Evolutionary conservation across 2,329 filamentous ascomycete genomes (phyloP), one percentile per base, ranked within the genome.

Genomic region (Malbranchea zuffiana): DNA sequence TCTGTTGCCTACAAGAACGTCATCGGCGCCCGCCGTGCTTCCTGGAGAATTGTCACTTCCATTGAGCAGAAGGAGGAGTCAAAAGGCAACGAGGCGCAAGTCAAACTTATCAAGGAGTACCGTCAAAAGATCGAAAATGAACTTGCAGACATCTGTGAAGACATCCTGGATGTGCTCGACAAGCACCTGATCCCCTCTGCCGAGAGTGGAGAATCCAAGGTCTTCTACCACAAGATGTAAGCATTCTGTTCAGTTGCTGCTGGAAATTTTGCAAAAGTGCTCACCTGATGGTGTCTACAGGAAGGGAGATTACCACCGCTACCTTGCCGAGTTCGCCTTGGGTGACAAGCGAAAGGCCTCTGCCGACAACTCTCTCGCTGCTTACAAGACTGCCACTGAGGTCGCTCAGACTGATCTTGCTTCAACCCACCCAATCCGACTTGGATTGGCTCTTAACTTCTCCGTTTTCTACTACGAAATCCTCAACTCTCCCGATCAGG

Each of bases 391-490:
- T 60, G 84, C 85, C 56, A 92, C 84, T 59, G 84, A 92, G 65
- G 82, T 93, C 55, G 84, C 85, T 46, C 77, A 83, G 63, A 88
- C 82, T 53, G 84, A 90, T 65, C 78, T 93, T 52, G 80, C 85
- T 46, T 85, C 85, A 46, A 93, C 85, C 41, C 85, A 93, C 74
- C 85, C 85, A 59, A 93, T 92, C 67, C 84, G 85, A 58, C 81
- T 93, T 48, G 85, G 85, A 62, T 78, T 93, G 50, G 85, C 85
- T 54, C 75, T 93, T 51, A 93, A 93, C 80, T 92, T 92, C 75
- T 94, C 87, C 49, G 87, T 95, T 59, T 96, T 95, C 76, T 96
- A 96, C 80, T 98, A 98, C 67, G 84, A 98, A 78, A 98, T 96
- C 63, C 75, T 96, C 58, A 98, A 96, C 75, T 86, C 88, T 28